These are phyloP conservation scores for Persicaria tinctoria DNA, from an alignment of 148 eudicot species.

Conservation along the genomic window DNA sequence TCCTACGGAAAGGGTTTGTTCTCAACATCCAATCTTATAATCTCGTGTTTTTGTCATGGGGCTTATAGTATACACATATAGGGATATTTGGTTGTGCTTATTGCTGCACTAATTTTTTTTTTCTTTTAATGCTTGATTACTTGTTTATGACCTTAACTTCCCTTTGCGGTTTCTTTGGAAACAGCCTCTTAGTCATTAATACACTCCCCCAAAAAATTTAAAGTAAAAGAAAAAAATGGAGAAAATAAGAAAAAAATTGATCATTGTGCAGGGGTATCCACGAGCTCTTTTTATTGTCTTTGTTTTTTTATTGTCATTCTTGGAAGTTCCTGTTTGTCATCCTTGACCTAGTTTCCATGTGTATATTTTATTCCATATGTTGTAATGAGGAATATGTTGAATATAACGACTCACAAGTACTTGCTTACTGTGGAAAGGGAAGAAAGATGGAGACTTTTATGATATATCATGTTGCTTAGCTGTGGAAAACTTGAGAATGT, in stretches of 20 bases:
- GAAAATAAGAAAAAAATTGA: background rate
- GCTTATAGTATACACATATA: background rate
- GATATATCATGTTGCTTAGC: background rate
- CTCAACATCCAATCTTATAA: background rate
- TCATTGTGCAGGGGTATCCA: background rate
- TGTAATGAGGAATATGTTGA: background rate
- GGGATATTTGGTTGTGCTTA: background rate
- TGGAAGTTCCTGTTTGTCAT: background rate
- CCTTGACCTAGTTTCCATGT: background rate
- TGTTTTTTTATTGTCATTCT: background rate
- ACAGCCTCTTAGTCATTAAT: background rate
- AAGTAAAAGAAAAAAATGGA: background rate
- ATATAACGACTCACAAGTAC: too few species aligned
- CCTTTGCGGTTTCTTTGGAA: background rate
- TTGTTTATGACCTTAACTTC: background rate
- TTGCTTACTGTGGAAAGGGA: background rate
- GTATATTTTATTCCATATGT: background rate
- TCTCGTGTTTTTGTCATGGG: background rate
- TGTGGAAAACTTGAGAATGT: background rate
- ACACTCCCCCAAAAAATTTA: background rate
- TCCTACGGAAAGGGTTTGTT: conserved; percentile 81
- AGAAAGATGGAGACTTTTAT: background rate
- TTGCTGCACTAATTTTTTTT: background rate
- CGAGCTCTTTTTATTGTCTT: background rate
- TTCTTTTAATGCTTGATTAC: background rate